phyloP scores from a whole-genome alignment of 495 filamentous ascomycete genomes.

The Lophium mytilinum region DNA sequence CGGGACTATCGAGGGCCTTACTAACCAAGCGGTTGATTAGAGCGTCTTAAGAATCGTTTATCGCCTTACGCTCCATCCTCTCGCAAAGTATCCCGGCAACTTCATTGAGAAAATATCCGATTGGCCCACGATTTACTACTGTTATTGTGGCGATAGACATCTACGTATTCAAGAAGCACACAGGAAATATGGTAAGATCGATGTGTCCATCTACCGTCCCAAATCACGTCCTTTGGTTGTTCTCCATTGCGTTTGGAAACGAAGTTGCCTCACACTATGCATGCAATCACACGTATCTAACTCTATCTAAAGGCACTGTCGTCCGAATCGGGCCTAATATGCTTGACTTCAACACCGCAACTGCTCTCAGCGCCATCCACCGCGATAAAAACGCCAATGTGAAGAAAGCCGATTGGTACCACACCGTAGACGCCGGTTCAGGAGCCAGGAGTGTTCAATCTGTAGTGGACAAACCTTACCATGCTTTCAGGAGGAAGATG shows the following conservation, averaged over 20 bases:
- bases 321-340: conserved; percentile 20
- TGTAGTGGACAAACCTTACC: conserved; percentile 4
- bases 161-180: not conserved
- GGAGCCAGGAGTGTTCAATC: conserved; percentile 1
- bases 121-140: conserved; percentile 4
- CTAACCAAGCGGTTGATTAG: no score
- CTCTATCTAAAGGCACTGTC: not conserved
- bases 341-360: conserved; percentile 14
- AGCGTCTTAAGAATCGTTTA: not conserved
- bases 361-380: conserved; percentile 16
- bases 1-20: no score
- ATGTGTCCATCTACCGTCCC: not conserved
- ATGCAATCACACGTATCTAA: no score
- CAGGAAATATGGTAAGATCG: conserved; percentile 17
- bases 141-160: conserved; percentile 1
- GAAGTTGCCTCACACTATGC: no score
- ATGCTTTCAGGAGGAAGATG: conserved; percentile 4
- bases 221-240: no score
- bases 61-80: conserved; percentile 6
- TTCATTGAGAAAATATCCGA: conserved; percentile 5
- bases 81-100: conserved; percentile 4
- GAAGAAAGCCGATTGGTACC: conserved; percentile 19
- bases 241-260: no score
- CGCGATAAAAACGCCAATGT: conserved; percentile 24
- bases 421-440: conserved; percentile 9